A percentile compares a stretch with the other conserved stretches of the same genome.
These are phyloP conservation scores for Zizania latifolia DNA, from an alignment of 176 grass and related monocot species.

Conservation along the genomic window DNA sequence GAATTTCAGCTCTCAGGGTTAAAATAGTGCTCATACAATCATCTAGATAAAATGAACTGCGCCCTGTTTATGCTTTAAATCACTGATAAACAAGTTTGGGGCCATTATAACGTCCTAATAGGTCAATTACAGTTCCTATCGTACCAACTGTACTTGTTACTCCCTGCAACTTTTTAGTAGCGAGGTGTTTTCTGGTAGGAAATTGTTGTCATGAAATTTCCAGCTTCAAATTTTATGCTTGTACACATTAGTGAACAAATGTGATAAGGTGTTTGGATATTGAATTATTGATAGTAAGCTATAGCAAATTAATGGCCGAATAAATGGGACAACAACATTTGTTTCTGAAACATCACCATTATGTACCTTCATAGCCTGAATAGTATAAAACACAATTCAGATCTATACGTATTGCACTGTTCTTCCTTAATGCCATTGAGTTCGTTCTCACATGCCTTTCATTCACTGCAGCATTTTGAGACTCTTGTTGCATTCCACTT, in stretches of 20 bases:
- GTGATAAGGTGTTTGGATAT: background rate
- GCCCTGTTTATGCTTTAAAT: background rate
- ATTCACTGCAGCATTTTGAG: constrained; percentile 52
- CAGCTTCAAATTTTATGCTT: background rate
- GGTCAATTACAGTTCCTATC: background rate
- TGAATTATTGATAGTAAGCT: background rate
- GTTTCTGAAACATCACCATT: background rate
- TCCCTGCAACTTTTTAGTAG: background rate
- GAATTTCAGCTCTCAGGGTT: background rate
- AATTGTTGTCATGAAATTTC: background rate
- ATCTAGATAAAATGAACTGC: background rate
- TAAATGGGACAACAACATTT: background rate
- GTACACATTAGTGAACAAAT: background rate
- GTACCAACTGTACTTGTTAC: background rate
- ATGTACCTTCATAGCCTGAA: background rate
- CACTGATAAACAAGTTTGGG: background rate
- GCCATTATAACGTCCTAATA: background rate
- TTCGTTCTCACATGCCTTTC: background rate
- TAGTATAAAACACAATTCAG: background rate
- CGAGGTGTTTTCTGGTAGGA: background rate
- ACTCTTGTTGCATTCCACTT: constrained; percentile 44
- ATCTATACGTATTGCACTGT: background rate
- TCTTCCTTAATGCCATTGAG: background rate
- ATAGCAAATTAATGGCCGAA: background rate
- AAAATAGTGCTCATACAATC: background rate